Evolutionary conservation across 2,329 filamentous ascomycete species (phyloP).

Genomic region (Calonectria honghensis): DNA sequence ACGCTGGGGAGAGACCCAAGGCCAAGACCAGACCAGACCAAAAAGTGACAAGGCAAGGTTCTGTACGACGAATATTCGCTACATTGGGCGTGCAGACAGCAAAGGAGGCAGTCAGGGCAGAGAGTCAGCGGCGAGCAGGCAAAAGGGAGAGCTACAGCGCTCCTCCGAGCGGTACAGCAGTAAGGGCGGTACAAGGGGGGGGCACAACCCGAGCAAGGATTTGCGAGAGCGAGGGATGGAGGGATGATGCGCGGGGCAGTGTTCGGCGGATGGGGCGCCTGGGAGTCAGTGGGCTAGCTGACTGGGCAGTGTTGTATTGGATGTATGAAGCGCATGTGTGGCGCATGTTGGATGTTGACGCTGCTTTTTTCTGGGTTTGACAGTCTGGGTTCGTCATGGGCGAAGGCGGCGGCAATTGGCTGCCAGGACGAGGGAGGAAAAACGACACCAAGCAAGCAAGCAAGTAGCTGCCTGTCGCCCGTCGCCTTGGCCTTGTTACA

Average conservation of each 20-base stretch:
- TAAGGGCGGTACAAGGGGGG: background rate
- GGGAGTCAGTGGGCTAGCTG: constrained; percentile 18
- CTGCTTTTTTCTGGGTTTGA: constrained; percentile 21
- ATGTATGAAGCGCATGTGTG: constrained; percentile 26
- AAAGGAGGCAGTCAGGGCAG: constrained; percentile 1
- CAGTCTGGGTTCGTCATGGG: background rate
- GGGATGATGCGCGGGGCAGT: constrained; percentile 34
- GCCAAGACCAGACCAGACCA: constrained; percentile 15
- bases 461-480: background rate
- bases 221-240: constrained; percentile 20
- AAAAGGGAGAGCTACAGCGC: constrained; percentile 14
- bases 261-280: constrained; percentile 25
- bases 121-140: background rate
- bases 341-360: constrained; percentile 19
- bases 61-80: constrained; percentile 23
- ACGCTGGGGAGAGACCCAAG: constrained; percentile 20
- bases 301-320: constrained; percentile 25
- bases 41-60: constrained; percentile 20
- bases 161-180: constrained; percentile 2
- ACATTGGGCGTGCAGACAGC: constrained; percentile 4
- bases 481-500: background rate
- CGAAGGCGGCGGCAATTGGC: background rate
- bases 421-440: background rate
- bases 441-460: background rate
- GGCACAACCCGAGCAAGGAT: constrained; percentile 13